phyloP scores from a whole-genome alignment of 2,329 filamentous ascomycete species.

The Chaetomiaceae sp. region DNA sequence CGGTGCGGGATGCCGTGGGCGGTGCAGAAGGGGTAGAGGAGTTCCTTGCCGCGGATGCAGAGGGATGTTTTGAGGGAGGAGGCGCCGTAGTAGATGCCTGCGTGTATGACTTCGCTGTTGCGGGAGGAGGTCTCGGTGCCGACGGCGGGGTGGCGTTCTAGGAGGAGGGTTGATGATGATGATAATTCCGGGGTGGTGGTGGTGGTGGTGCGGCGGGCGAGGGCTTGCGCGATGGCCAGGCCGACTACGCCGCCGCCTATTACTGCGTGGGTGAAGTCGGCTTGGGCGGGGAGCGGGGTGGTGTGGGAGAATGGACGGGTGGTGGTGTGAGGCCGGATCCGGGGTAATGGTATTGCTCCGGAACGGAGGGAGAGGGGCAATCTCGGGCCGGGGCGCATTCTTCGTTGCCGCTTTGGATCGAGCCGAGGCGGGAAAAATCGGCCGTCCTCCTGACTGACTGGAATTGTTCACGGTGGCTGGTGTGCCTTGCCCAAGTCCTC shows the following conservation, averaged over 20 bases:
- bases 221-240: slow-evolving; percentile 69
- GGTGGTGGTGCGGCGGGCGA: slow-evolving; percentile 54
- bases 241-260: slow-evolving; percentile 67
- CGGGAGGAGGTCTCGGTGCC: slow-evolving; percentile 85
- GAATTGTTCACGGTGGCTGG: background rate
- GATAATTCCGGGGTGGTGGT: slow-evolving; percentile 26
- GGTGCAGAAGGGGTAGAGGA: slow-evolving; percentile 75
- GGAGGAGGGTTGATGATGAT: slow-evolving; percentile 57
- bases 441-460: background rate
- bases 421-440: background rate
- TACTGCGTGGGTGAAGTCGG: slow-evolving; percentile 34
- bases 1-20: slow-evolving; percentile 63
- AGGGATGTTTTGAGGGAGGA: slow-evolving; percentile 75
- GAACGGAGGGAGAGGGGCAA: background rate
- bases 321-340: background rate
- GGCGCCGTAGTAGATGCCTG: slow-evolving; percentile 83
- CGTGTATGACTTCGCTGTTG: slow-evolving; percentile 96
- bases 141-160: slow-evolving; percentile 71
- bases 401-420: background rate
- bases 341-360: background rate
- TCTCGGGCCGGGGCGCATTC: background rate
- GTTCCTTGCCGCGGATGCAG: slow-evolving; percentile 70
- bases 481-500: no score
- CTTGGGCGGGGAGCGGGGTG: background rate
- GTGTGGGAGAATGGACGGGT: slow-evolving; percentile 13